A percentile compares a stretch with the other conserved stretches of the same genome.
These are phyloP conservation scores for Backusella parvicylindrica DNA, from an alignment of 192 early-diverging fungal species.

Conservation along the genomic window DNA sequence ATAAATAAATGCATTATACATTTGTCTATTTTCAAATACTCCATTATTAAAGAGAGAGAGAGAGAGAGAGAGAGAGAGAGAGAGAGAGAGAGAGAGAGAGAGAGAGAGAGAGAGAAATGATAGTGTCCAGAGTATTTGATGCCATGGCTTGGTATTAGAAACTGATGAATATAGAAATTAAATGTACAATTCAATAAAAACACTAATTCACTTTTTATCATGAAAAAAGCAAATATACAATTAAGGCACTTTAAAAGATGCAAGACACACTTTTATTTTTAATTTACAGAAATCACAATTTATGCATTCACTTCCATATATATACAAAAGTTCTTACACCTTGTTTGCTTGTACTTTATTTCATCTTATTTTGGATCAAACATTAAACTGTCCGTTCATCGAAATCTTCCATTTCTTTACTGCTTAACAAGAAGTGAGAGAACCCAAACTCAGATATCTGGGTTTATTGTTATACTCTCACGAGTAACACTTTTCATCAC, in stretches of 20 bases:
- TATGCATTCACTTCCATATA: not conserved
- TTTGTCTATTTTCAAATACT: not conserved
- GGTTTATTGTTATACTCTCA: too few relatives aligned
- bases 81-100: too few relatives aligned
- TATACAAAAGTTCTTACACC: not conserved
- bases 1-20: not conserved
- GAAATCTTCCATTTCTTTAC: not conserved
- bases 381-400: not conserved
- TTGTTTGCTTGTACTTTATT: not conserved
- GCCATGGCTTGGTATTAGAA: not conserved
- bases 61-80: too few relatives aligned
- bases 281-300: not conserved
- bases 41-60: not conserved
- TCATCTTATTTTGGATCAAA: not conserved
- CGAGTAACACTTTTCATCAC: too few relatives aligned
- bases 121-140: not conserved
- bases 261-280: not conserved
- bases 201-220: not conserved
- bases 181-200: not conserved
- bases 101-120: too few relatives aligned
- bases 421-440: not conserved
- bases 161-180: not conserved
- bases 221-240: not conserved
- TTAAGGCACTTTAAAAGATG: not conserved
- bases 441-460: not conserved